Evolutionary conservation across 495 filamentous ascomycete species (phyloP).

Genomic region (Daldinia grandis): DNA sequence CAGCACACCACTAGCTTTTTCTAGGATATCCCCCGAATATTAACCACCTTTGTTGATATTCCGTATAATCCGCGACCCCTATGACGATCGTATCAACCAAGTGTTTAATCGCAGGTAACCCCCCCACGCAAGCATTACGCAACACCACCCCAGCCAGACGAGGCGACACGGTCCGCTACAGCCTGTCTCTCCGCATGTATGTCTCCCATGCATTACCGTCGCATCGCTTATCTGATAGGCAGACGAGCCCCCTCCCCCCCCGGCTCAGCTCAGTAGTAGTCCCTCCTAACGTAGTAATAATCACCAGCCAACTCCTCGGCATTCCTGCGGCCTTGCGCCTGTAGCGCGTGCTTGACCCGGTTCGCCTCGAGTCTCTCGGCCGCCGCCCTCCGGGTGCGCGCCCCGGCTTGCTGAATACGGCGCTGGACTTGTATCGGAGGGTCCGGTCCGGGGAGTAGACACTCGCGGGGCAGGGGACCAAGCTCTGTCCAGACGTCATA

Average conservation of each 20-base stretch:
- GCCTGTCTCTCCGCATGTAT: not conserved
- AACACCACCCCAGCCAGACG: conserved; percentile 12
- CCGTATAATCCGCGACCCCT: conserved; percentile 8
- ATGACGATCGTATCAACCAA: conserved; percentile 9
- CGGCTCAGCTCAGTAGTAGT: not conserved
- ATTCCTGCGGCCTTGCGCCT: conserved; percentile 8
- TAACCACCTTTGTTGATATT: conserved; percentile 1
- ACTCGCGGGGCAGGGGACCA: not conserved
- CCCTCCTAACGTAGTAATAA: conserved; percentile 26
- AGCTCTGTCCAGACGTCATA: not conserved
- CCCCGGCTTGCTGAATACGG: not conserved
- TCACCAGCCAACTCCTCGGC: conserved; percentile 13
- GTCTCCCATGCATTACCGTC: conserved; percentile 4
- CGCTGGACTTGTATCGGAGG: not conserved
- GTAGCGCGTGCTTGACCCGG: not conserved
- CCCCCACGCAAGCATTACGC: conserved; percentile 33
- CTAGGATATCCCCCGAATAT: conserved; percentile 1
- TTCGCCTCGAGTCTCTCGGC: not conserved
- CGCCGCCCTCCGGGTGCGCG: not conserved
- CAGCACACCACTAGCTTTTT: not conserved
- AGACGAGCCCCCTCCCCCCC: not conserved
- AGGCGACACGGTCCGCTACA: conserved; percentile 19
- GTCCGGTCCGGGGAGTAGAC: not conserved
- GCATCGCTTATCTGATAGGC: conserved; percentile 17
- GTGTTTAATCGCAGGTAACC: conserved; percentile 13